These are phyloP conservation scores for Phenoliferia sp. DNA, from an alignment of 1,284 basidiomycete species.

Conservation along the genomic window DNA sequence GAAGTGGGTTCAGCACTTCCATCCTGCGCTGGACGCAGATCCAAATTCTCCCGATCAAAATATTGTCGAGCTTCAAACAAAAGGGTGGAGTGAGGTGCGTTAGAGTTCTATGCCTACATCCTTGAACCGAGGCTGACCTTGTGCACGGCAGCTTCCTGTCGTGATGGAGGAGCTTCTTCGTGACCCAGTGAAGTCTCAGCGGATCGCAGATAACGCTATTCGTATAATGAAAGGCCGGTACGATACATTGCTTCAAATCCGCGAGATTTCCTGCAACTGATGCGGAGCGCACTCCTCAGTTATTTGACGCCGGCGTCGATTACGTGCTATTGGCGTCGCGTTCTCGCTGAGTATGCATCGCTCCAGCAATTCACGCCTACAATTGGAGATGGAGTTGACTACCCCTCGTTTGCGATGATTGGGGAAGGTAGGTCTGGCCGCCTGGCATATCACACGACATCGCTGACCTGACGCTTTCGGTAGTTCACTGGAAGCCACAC, in stretches of 20 bases:
- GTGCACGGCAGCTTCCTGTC: not conserved
- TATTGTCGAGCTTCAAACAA: slow-evolving; percentile 1
- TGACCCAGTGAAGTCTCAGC: not conserved
- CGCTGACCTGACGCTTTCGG: not conserved
- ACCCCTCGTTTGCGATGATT: not conserved
- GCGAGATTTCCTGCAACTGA: too few species aligned
- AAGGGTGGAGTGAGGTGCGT: not conserved
- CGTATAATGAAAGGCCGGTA: slow-evolving; percentile 2
- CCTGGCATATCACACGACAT: not conserved
- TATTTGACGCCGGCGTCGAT: slow-evolving; percentile 9
- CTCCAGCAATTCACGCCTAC: slow-evolving; percentile 2
- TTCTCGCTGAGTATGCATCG: slow-evolving; percentile 1
- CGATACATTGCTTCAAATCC: too few species aligned
- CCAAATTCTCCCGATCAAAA: slow-evolving; percentile 7
- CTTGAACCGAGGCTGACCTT: not conserved
- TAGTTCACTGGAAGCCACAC: slow-evolving; percentile 1
- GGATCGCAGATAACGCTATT: slow-evolving; percentile 8
- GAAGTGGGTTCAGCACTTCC: slow-evolving; percentile 11
- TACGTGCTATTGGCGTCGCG: slow-evolving; percentile 8
- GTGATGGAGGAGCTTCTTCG: slow-evolving; percentile 2
- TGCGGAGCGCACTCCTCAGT: not conserved
- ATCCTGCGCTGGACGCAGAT: slow-evolving; percentile 6
- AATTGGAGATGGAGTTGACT: not conserved
- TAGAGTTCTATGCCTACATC: too few species aligned
- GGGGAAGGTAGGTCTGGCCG: not conserved